Percentiles rank a stretch among this genome's conserved stretches.
These are phyloP conservation scores for Skeletonema menzelii DNA, from an alignment of 108 stramenopile genomes.

Conservation along the genomic window DNA sequence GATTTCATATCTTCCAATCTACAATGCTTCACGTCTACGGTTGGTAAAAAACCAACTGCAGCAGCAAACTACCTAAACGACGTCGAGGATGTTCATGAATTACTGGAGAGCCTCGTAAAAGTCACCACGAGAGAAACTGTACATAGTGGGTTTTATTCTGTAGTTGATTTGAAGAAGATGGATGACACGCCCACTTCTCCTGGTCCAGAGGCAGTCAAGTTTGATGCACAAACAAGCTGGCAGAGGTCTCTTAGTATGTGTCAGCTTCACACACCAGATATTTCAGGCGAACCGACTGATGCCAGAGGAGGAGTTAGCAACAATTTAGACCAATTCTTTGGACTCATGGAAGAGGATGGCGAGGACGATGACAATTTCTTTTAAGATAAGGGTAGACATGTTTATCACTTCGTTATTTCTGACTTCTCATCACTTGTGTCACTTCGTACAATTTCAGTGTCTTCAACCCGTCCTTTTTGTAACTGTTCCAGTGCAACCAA, in stretches of 20 bases:
- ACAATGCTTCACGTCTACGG: slow-evolving; percentile 87
- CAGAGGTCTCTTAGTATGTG: slow-evolving; percentile 41
- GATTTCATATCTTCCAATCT: slow-evolving; percentile 63
- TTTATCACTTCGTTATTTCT: neutral
- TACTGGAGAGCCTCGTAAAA: slow-evolving; percentile 82
- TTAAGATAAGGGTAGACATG: neutral
- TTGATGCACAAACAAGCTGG: slow-evolving; percentile 25
- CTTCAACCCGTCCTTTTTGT: slow-evolving; percentile 15
- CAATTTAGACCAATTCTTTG: slow-evolving; percentile 61
- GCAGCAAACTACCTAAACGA: slow-evolving; percentile 95
- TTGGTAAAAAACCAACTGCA: slow-evolving; percentile 96
- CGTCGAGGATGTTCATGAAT: slow-evolving; percentile 89
- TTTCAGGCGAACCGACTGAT: neutral
- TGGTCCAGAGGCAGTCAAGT: slow-evolving; percentile 22
- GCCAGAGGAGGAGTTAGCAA: slow-evolving; percentile 45
- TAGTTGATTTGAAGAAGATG: slow-evolving; percentile 62
- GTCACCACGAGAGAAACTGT: slow-evolving; percentile 68
- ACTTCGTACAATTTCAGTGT: neutral
- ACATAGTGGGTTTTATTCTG: slow-evolving; percentile 64
- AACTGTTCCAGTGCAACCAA: slow-evolving; percentile 39
- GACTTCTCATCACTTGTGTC: neutral
- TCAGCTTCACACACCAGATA: slow-evolving; percentile 26
- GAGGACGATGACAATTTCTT: slow-evolving; percentile 77
- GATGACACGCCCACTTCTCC: slow-evolving; percentile 19
- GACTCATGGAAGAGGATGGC: slow-evolving; percentile 65